A percentile compares a stretch with the other conserved stretches of the same genome.
These are phyloP conservation scores for Lactarius pseudohatsudake DNA, from an alignment of 768 basidiomycete genomes.

Conservation along the genomic window DNA sequence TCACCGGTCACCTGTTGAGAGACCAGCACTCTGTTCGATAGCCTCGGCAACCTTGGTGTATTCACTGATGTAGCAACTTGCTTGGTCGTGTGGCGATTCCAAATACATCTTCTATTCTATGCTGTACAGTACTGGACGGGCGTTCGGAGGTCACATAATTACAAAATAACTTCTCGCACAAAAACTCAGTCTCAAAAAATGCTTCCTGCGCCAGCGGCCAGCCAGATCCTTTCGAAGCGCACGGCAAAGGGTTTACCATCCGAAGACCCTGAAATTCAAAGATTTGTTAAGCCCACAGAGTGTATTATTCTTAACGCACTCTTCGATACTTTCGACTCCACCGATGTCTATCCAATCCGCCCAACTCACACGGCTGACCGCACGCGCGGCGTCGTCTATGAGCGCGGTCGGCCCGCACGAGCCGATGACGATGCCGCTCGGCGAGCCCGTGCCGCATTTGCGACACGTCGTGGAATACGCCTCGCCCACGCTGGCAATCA, in stretches of 20 bases:
- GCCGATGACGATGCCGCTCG: slow-evolving; percentile 41
- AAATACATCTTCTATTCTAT: too few species aligned
- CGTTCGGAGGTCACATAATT: too few species aligned
- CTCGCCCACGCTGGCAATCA: slow-evolving; percentile 31
- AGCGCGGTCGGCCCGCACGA: slow-evolving; percentile 44
- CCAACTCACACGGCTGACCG: slow-evolving; percentile 38
- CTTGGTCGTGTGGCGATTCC: too few species aligned
- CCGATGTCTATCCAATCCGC: slow-evolving; percentile 31
- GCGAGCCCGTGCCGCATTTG: slow-evolving; percentile 11
- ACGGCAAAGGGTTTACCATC: background rate
- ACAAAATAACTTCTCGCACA: too few species aligned
- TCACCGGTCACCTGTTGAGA: too few species aligned
- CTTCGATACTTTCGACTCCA: slow-evolving; percentile 29
- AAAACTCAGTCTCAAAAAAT: too few species aligned
- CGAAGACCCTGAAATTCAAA: background rate
- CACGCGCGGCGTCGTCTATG: slow-evolving; percentile 40
- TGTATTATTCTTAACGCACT: slow-evolving; percentile 14
- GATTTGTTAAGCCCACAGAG: background rate
- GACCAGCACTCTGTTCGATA: too few species aligned
- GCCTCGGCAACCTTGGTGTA: too few species aligned
- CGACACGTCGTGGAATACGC: slow-evolving; percentile 23
- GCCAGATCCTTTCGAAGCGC: too few species aligned
- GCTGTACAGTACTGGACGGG: too few species aligned
- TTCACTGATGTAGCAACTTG: too few species aligned
- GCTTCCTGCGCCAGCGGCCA: too few species aligned